Evolutionary conservation across 352 stramenopile species (phyloP), one percentile per base, ranked within the genome.

Genomic region (Globisporangium middletonii): DNA sequence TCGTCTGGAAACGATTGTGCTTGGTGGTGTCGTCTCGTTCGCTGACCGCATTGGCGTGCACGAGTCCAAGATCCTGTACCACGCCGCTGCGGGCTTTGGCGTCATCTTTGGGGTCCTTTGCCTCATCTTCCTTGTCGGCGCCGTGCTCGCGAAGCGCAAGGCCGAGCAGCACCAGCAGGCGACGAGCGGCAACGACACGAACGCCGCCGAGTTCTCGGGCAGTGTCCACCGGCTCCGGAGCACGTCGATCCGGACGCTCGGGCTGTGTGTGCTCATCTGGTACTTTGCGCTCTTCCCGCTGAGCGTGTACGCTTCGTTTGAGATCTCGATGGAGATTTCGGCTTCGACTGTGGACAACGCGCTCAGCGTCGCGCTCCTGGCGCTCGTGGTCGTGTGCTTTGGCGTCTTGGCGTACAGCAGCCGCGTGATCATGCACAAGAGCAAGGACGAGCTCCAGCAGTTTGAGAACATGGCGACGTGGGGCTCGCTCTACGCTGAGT

Each of bases 321-420:
- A 86, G 57, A 88, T 84, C 38, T 82, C 67, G n/a, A 91, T 88
- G 78, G 75, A 86, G 57, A 66, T 77, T 18, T 53, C 76, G 43
- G 56, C 69, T 15, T 65, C 65, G 15, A 56, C 57, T 13, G 53
- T 75, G 15, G 69, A 62, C 0, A 63, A 69, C 23, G 57, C 63
- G 37, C 66, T 78, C 11, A 60, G 73, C 9, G 41, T 88, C 11
- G 73, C 74, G 9, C 58, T 85, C 50, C 66, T 81, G 5, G 59
- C 69, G 18, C 49, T 91, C 3, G 61, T 82, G 0, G 50, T 85
- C 9, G 59, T 77, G 8, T 87, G 72, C 53, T 76, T 81, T 12
- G 65, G 72, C 19, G 64, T 82, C n/a, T 55, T 85, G 3, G 69
- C 68, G n/a, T 64, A 84, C 37, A 69, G 68, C 26, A 68, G 65